phyloP scores from a whole-genome alignment of 2,329 filamentous ascomycete species.

The Aspergillus japonicus region DNA sequence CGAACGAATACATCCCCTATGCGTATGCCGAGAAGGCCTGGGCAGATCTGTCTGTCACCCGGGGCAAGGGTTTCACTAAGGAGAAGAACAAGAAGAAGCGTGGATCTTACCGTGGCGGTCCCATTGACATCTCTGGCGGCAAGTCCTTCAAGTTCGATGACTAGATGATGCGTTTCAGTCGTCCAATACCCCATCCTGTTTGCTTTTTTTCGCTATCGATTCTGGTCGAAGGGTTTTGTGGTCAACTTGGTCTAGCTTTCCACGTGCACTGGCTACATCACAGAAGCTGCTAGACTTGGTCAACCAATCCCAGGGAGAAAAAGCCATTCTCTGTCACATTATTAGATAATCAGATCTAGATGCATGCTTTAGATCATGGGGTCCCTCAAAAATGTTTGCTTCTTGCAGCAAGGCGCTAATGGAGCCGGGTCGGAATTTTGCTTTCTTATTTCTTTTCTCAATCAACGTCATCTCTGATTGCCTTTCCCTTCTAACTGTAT shows the following conservation, averaged over 20 bases:
- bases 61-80: conserved; percentile 97
- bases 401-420: conserved; percentile 31
- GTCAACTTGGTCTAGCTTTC: not conserved
- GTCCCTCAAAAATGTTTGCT: conserved; percentile 12
- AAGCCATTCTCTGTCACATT: conserved; percentile 6
- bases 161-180: conserved; percentile 42
- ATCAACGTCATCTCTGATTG: not conserved
- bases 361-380: conserved; percentile 16
- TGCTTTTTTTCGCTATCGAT: not conserved
- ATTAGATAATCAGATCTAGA: conserved; percentile 21
- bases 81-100: conserved; percentile 99
- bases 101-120: conserved; percentile 84
- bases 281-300: not conserved
- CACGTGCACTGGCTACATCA: not conserved
- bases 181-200: not conserved
- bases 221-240: not conserved
- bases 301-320: not conserved
- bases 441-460: conserved; percentile 1
- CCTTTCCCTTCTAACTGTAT: not conserved
- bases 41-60: conserved; percentile 83
- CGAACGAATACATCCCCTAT: conserved; percentile 79
- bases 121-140: conserved; percentile 76
- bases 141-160: conserved; percentile 96
- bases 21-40: conserved; percentile 88
- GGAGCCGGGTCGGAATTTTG: conserved; percentile 23